phyloP scores from a whole-genome alignment of 2,329 filamentous ascomycete genomes.

The Talaromyces sp. region DNA sequence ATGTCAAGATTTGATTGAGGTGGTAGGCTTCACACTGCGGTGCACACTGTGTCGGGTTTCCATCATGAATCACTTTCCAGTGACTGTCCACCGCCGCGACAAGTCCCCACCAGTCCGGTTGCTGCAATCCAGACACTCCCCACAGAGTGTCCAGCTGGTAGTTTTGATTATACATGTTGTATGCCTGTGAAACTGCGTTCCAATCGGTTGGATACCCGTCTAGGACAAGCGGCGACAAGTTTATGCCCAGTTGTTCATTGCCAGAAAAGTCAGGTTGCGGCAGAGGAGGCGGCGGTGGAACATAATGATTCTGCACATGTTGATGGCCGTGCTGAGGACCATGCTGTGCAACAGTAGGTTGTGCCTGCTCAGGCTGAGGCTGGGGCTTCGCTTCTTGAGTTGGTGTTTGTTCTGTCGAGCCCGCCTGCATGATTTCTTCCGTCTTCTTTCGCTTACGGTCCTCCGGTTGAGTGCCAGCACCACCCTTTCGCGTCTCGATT shows the following conservation, averaged over 20 bases:
- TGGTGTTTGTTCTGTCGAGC: constrained; percentile 8
- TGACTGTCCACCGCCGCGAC: constrained; percentile 48
- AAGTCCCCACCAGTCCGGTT: constrained; percentile 43
- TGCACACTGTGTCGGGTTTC: constrained; percentile 32
- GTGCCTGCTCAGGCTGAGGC: constrained; percentile 31
- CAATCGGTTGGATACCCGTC: constrained; percentile 43
- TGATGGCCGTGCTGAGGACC: background rate
- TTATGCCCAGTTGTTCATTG: constrained; percentile 29
- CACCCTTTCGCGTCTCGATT: constrained; percentile 55
- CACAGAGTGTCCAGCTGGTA: constrained; percentile 44
- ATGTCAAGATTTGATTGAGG: constrained; percentile 38
- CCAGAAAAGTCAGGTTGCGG: constrained; percentile 30
- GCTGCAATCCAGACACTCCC: constrained; percentile 42
- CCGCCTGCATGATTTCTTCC: constrained; percentile 32
- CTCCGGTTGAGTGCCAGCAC: constrained; percentile 26
- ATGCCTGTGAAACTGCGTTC: constrained; percentile 37
- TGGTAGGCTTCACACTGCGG: constrained; percentile 36
- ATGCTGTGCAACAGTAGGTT: background rate
- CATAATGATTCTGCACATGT: constrained; percentile 26
- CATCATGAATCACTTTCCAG: constrained; percentile 42
- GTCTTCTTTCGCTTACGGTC: constrained; percentile 41
- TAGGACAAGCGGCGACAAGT: constrained; percentile 37
- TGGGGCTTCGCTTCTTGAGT: constrained; percentile 14
- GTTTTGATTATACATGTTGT: constrained; percentile 41
- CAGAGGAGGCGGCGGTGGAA: constrained; percentile 25